phyloP scores from a whole-genome alignment of 768 basidiomycete genomes.

The Boletus speciosus region DNA sequence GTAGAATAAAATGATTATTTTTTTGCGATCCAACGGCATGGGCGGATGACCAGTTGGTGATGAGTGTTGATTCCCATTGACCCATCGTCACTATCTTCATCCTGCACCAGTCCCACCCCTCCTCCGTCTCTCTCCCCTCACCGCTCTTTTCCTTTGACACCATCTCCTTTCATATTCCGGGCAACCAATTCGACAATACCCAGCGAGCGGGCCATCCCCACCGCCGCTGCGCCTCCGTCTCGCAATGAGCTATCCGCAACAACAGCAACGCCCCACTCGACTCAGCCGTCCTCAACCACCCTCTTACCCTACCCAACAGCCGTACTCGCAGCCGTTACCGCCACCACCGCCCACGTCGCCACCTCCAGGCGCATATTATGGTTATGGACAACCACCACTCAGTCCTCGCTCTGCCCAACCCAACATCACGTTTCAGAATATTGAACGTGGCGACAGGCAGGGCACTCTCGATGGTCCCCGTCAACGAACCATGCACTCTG shows the following conservation, averaged over 20 bases:
- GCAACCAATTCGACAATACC: neutral
- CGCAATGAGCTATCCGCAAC: slow-evolving; percentile 39
- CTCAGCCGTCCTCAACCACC: slow-evolving; percentile 34
- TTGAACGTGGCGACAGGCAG: slow-evolving; percentile 67
- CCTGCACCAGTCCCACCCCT: slow-evolving; percentile 11
- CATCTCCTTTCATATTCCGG: neutral
- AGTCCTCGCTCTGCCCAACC: slow-evolving; percentile 23
- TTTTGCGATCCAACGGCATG: neutral
- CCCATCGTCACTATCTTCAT: neutral
- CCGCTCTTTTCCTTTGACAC: slow-evolving; percentile 17
- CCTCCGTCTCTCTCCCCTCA: slow-evolving; percentile 3
- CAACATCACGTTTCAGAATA: slow-evolving; percentile 66
- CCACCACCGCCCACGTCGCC: slow-evolving; percentile 20
- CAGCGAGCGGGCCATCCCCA: slow-evolving; percentile 2
- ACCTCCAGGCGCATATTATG: slow-evolving; percentile 12
- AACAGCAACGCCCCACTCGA: slow-evolving; percentile 35
- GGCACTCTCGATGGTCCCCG: slow-evolving; percentile 54
- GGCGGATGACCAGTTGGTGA: slow-evolving; percentile 15
- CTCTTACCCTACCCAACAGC: slow-evolving; percentile 33
- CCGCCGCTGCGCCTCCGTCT: neutral
- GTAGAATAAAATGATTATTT: neutral
- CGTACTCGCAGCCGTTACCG: slow-evolving; percentile 16
- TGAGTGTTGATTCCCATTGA: slow-evolving; percentile 1
- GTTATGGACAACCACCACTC: slow-evolving; percentile 17
- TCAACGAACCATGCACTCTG: slow-evolving; percentile 42